Evolutionary conservation across 2,329 filamentous ascomycete genomes (phyloP).

Genomic region (Talaromyces rugulosus): DNA sequence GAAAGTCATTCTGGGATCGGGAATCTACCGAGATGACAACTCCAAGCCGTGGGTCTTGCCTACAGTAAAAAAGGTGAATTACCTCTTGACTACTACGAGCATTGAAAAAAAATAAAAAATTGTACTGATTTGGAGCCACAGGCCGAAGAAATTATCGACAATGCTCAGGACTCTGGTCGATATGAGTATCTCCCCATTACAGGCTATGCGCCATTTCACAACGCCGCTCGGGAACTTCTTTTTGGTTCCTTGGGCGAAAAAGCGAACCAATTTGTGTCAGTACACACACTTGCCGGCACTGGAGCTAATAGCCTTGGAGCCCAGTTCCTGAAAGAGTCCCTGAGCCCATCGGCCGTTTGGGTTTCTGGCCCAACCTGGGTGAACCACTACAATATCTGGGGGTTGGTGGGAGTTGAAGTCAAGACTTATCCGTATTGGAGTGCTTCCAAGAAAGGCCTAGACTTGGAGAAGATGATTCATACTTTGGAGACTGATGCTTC

Average conservation of each 20-base stretch:
- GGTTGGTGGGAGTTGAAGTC: conserved; percentile 63
- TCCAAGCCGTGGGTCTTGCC: neutral
- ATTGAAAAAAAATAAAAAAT: neutral
- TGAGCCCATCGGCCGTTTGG: conserved; percentile 65
- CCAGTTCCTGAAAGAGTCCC: conserved; percentile 77
- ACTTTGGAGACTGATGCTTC: conserved; percentile 77
- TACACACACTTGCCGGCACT: conserved; percentile 89
- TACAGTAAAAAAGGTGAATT: neutral
- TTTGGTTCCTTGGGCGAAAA: conserved; percentile 38
- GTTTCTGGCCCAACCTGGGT: conserved; percentile 87
- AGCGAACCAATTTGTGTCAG: conserved; percentile 52
- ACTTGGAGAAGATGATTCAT: conserved; percentile 55
- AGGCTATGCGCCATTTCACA: conserved; percentile 71
- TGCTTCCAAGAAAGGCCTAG: conserved; percentile 37
- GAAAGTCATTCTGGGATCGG: neutral
- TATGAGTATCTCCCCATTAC: conserved; percentile 93
- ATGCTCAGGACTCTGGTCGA: conserved; percentile 43
- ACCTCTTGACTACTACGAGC: no score
- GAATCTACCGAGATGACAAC: conserved; percentile 1
- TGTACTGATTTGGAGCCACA: neutral
- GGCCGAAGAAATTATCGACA: neutral
- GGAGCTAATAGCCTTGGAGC: conserved; percentile 82
- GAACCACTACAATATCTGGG: conserved; percentile 89
- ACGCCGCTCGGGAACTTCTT: conserved; percentile 76
- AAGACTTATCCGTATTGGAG: conserved; percentile 83